A percentile compares a stretch with the other conserved stretches of the same genome.
These are phyloP conservation scores for Cucumis sativus DNA, from an alignment of 306 rosid genomes.

Conservation along the genomic window DNA sequence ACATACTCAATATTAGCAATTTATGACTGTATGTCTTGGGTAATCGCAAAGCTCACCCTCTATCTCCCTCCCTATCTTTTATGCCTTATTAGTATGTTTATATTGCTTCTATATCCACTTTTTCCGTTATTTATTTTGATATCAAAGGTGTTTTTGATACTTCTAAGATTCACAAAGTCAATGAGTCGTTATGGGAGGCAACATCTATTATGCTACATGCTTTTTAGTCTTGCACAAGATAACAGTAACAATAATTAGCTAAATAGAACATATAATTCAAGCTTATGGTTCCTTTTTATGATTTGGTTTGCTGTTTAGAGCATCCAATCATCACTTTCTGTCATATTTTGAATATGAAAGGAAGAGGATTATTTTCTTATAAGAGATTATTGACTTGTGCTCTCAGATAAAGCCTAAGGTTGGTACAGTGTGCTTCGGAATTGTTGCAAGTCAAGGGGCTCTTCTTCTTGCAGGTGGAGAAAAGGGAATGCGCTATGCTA, in stretches of 20 bases:
- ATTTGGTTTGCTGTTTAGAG: background rate
- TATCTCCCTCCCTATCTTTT: background rate
- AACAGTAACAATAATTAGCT: background rate
- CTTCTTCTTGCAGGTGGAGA: slow-evolving; percentile 99
- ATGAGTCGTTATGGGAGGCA: background rate
- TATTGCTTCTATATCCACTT: background rate
- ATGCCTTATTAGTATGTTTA: background rate
- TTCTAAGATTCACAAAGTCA: background rate
- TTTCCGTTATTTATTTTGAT: background rate
- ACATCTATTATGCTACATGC: background rate
- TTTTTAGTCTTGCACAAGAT: background rate
- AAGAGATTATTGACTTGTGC: background rate
- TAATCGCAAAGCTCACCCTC: slow-evolving; percentile 14
- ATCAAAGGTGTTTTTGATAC: background rate
- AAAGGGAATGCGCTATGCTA: slow-evolving; percentile 92
- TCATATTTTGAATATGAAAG: background rate
- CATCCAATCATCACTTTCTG: background rate
- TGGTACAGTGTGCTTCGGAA: slow-evolving; percentile 86
- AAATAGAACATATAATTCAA: background rate
- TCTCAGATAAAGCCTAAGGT: slow-evolving; percentile 95
- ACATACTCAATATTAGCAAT: slow-evolving; percentile 83
- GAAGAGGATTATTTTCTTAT: background rate
- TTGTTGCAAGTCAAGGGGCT: slow-evolving; percentile 96
- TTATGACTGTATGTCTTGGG: slow-evolving; percentile 99
- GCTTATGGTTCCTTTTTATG: background rate